These are phyloP conservation scores for Malassezia pachydermatis DNA, from an alignment of 1,284 basidiomycete species.

Conservation along the genomic window DNA sequence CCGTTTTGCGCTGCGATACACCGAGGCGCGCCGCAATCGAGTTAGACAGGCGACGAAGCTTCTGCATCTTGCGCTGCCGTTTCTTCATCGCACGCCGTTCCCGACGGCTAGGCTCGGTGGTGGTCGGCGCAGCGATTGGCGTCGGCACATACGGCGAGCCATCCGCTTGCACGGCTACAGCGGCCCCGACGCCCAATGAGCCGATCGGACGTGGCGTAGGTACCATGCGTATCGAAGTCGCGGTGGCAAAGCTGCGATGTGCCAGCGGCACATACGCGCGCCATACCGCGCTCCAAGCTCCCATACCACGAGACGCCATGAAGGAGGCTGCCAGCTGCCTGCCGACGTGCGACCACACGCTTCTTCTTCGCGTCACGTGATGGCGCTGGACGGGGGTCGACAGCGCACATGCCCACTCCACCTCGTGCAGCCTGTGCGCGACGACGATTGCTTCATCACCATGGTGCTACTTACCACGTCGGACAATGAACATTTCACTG, in stretches of 20 bases:
- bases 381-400: neutral
- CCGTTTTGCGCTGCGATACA: slow-evolving; percentile 24
- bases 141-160: neutral
- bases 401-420: neutral
- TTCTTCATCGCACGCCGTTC: slow-evolving; percentile 33
- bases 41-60: slow-evolving; percentile 22
- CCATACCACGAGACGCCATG: neutral
- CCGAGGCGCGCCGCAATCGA: slow-evolving; percentile 37
- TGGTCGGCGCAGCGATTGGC: neutral
- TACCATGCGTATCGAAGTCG: neutral
- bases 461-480: slow-evolving; percentile 55
- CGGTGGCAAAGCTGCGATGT: neutral
- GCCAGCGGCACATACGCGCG: too few relatives aligned
- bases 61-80: slow-evolving; percentile 25
- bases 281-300: neutral
- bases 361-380: slow-evolving; percentile 14
- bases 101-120: slow-evolving; percentile 16
- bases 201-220: neutral
- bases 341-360: neutral
- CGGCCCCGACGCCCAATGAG: slow-evolving; percentile 3
- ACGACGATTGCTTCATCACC: slow-evolving; percentile 1
- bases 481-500: slow-evolving; percentile 87
- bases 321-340: too few relatives aligned
- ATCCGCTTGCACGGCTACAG: slow-evolving; percentile 5
- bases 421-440: neutral